Base-by-base conservation (phyloP, 306 rosid genomes). In the Mucuna pruriens region DNA sequence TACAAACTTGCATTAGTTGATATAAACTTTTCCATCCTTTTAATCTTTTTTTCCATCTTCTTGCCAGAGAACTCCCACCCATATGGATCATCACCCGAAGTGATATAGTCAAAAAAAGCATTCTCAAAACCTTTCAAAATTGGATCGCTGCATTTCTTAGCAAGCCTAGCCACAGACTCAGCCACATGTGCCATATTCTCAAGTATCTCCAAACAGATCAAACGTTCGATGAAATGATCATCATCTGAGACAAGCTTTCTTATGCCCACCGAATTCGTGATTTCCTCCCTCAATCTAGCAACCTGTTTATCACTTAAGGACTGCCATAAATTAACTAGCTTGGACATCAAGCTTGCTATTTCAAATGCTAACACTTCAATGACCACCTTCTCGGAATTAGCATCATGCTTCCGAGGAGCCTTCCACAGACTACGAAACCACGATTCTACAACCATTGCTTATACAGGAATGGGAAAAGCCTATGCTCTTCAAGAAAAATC, bases 401-500 rank as follows among this genome's bases (percentile, higher is more conserved):
- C 89, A 71, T 85, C 94, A 55, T 85, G 90, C 92, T 87, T 93
- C 85, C 89, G 88, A 57, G 92, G 92, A 76, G 90, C 83, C 88
- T 85, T 96, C 98, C 98, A 96, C 45, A 96, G 87, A 86, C 61
- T 88, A 44, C 97, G 98, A 85, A 94, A 94, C 98, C 99, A 96
- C 33, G 97, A 91, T 34, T 94, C 97, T 0, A 75, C 70, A 75
- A 84, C 87, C 84, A 84, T 80, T 39, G 63, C 55, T 80, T 75
- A 60, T 57, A 73, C 9, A 68, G 7, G 69, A 84, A 84, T 6
- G 60, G 42, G 16, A 6, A 58, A 55, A 60, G 60, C 65, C 70
- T 68, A 31, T 20, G 64, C 71, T 75, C 78, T 80, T 67, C 11
- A 68, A 46, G 80, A 81, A 25, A 46, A 75, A 7, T 61, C 67